Evolutionary conservation across 768 basidiomycete genomes (phyloP), one percentile per base, ranked within the genome.

Genomic region (Lactarius deliciosus): DNA sequence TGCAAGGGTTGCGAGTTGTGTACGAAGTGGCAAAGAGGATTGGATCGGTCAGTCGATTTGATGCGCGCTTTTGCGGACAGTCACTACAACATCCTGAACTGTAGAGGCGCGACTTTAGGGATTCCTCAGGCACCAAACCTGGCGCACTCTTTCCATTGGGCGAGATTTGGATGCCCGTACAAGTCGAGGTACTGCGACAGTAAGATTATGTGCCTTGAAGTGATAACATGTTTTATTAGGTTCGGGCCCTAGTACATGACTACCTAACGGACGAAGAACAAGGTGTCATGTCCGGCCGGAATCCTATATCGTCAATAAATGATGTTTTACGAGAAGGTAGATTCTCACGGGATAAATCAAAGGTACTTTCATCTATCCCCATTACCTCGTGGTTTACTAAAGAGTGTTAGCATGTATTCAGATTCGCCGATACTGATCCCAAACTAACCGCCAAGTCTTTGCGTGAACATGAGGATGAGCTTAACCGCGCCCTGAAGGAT

Each of bases 231-330:
- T 11, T 40, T 63, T 9, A 36, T 16, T 65, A 98, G 96, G 85
- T 98, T 53, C 88, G 90, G 65, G 88, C 84, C 6, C 76, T 98
- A 4, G 84, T 98, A 47, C 84, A 86, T 64, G 93, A 95, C 76
- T 98, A 98, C 78, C 81, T 99, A 2, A 90, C 88, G n/a, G 92
- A 95, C 76, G 95, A 96, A 70, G 90, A 93, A 68, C 88, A 88
- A 77, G 90, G 90, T 10, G 82, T 86, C 6, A 82, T 86, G 10
- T 82, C 91, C 25, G 88, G 91, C 7, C 83, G 94, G 55, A 94
- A 96, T 75, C 92, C 93, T 8, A 90, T 98, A 68, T 87, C 88
- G 0, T 94, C 96, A 1, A 94, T 98, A 75, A 97, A 96, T 71
- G 97, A 98, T 71, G 88, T 93, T 16, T 82, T 99, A 45, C 85